Conservation (phyloP, 129 eudicot species). For the Flaveria robusta region DNA sequence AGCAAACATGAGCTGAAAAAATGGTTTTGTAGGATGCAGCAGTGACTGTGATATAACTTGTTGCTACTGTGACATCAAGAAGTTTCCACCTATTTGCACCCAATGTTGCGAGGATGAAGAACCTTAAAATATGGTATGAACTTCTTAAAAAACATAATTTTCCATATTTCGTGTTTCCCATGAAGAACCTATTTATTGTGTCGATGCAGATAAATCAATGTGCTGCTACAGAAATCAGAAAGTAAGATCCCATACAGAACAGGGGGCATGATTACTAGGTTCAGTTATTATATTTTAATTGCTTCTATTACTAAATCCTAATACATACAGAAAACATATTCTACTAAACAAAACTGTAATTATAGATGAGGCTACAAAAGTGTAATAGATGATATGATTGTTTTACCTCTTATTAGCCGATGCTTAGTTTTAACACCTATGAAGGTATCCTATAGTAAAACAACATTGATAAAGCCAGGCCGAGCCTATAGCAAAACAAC, state of each 20-base stretch:
- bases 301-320: neutral
- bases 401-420: conserved; percentile 23
- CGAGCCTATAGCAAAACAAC: conserved; percentile 24
- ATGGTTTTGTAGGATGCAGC: conserved; percentile 66
- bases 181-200: neutral
- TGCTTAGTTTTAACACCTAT: conserved; percentile 13
- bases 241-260: neutral
- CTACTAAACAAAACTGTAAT: conserved; percentile 12
- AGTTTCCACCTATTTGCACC: conserved; percentile 69
- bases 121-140: conserved; percentile 41
- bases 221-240: neutral
- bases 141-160: neutral
- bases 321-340: conserved; percentile 10
- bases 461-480: conserved; percentile 15
- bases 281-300: neutral
- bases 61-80: conserved; percentile 74
- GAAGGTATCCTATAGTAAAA: conserved; percentile 23
- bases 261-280: neutral
- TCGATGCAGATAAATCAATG: conserved; percentile 14
- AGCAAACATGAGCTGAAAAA: neutral
- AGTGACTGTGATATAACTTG: conserved; percentile 80
- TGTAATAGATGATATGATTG: conserved; percentile 24
- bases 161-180: neutral
- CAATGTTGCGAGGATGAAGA: conserved; percentile 69
- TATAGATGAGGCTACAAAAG: conserved; percentile 1